Conservation (phyloP, 1,284 basidiomycete species). For the Amylostereum areolatum region DNA sequence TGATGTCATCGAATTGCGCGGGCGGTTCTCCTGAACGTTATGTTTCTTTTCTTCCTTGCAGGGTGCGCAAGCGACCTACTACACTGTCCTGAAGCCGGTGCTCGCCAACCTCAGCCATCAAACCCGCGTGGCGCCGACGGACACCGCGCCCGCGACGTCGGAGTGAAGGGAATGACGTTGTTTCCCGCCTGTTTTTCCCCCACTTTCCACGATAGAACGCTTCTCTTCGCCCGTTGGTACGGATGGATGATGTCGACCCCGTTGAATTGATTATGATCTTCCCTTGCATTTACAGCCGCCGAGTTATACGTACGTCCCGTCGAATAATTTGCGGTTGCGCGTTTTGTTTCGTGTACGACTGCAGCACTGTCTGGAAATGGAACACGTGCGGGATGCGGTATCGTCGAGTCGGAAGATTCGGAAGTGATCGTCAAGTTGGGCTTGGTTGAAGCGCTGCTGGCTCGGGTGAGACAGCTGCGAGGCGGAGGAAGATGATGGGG, state of each 20-base stretch:
- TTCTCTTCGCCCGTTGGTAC: constrained; percentile 8
- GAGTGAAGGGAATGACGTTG: constrained; percentile 16
- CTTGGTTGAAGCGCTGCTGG: too few species aligned
- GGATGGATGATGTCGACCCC: neutral
- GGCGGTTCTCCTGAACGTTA: neutral
- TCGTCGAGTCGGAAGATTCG: too few species aligned
- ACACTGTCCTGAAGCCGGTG: constrained; percentile 63
- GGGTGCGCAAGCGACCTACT: constrained; percentile 73
- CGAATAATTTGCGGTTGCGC: too few species aligned
- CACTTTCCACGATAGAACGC: constrained; percentile 3
- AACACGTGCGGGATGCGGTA: too few species aligned
- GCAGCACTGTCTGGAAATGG: too few species aligned
- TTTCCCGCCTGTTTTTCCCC: neutral
- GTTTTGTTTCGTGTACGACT: too few species aligned
- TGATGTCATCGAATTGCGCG: constrained; percentile 3
- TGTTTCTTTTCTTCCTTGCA: constrained; percentile 28
- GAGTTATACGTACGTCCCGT: too few species aligned
- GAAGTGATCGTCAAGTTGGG: too few species aligned
- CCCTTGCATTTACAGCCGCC: too few species aligned
- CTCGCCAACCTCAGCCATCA: constrained; percentile 43
- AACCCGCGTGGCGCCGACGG: constrained; percentile 28
- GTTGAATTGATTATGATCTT: too few species aligned
- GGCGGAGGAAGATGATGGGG: too few species aligned
- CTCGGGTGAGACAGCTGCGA: too few species aligned
- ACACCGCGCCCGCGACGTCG: constrained; percentile 34